Base-by-base conservation (phyloP, 1,139 yeast genomes). In the Suhomyces anneliseae region DNA sequence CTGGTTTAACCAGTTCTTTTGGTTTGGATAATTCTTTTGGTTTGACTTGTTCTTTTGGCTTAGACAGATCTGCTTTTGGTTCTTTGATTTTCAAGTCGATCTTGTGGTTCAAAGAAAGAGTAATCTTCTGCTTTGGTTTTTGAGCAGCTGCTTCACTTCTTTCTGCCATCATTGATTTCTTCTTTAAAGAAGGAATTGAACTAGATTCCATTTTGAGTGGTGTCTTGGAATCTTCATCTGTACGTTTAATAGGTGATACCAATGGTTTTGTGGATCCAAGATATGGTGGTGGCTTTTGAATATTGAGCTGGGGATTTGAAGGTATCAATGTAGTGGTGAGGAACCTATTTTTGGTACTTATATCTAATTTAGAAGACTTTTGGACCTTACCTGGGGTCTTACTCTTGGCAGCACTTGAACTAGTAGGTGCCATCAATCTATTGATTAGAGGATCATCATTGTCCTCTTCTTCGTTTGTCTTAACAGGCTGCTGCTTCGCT, bases 321-420 rank as follows among this genome's bases (percentile, higher is more conserved):
- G 70, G 70, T 26, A 66, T 67, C 32, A 72, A 57, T 3, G 70
- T 66, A 3, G 77, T 70, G 0, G 76, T 68, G 39, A 72, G 60
- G 46, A 72, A 70, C 49, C 65, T 60, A 45, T 70, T 72, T 49
- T 64, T 67, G 34, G 59, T 48, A 35, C 35, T 37, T 36, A 51
- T 26, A 36, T 37, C 46, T 7, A 27, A 34, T 33, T 42, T 41
- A 14, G 46, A 38, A 12, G 49, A 44, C 41, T 47, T 51, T 38
- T 39, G 43, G 14, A 34, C 45, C 48, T 34, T 48, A 37, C 35
- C 42, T 2, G 49, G 48, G 1, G 46, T 34, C 40, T 56, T 57
- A 24, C 43, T 52, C 42, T 66, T 69, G 7, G 67, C 69, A 5
- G 67, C 64, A 50, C 70, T 68, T 1, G 73, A 54, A 38, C 58